Base-by-base conservation (phyloP, 2,329 filamentous ascomycete species). In the Pseudogymnoascus sp. region DNA sequence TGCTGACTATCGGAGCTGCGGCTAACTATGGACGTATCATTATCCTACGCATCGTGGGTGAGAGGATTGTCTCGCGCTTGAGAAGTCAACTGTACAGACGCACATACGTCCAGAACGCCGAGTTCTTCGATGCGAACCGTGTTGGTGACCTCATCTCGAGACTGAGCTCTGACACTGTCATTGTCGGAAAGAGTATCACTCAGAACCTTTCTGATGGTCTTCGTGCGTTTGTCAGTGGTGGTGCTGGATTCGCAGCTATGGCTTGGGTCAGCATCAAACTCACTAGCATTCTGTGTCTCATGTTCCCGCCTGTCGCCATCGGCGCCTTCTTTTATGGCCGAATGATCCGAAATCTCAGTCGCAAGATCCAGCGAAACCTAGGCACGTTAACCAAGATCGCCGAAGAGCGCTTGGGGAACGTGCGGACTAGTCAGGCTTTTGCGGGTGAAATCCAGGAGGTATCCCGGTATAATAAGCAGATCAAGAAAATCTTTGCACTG, bases 131-230 rank as follows among this genome's bases (percentile, higher is more conserved):
- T 73, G 95, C 95, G 40, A 99, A 99, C 77, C 85, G 95, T 25
- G 93, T 97, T 25, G 95, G 95, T 74, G 95, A 99, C 73, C 79
- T 99, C 69, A 97, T 99, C 71, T 97, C 93, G 38, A 88, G 96
- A 38, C 85, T 99, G 52, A 93, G 93, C 71, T 96, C 93, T 1
- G 96, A 99, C 74, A 97, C 95, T 0, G 91, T 97, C 71, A 96
- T 99, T 71, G 95, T 99, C 62, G 95, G 93, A 72, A 99, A 99
- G 77, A 96, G 92, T 71, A 96, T 99, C 67, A 99, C 95, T 0
- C 93, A 97, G 73, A 99, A 99, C 72, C 79, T 99, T 59, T 97
- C 93, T 5, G 95, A 99, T 76, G 95, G 95, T n/a, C 82, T 99
- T 61, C 85, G 95, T 65, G 89, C 95, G 14, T 78, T 95, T 33